phyloP scores from a whole-genome alignment of 257 asterid genomes.

The Solanum tacnaense region DNA sequence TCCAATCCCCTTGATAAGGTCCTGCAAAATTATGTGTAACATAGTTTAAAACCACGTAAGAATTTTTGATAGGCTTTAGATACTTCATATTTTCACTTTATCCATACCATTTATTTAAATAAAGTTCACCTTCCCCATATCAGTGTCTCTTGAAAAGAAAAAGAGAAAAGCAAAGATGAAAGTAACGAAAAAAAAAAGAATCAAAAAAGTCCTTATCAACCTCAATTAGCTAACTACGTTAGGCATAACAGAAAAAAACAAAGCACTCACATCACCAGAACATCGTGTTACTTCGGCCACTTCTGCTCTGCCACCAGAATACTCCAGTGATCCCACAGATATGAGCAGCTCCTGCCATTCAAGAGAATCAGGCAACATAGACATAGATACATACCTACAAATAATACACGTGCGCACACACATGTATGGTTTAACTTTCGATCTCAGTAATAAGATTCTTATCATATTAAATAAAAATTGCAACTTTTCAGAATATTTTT shows the following conservation, averaged over 20 bases:
- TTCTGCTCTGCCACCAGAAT: conserved; percentile 71
- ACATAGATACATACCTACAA: background rate
- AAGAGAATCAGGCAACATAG: background rate
- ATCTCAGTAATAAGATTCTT: background rate
- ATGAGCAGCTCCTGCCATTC: conserved; percentile 68
- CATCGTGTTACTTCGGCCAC: conserved; percentile 76
- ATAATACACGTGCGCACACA: background rate
- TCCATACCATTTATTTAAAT: background rate
- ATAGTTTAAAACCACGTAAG: background rate
- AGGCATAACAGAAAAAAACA: background rate
- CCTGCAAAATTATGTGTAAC: background rate
- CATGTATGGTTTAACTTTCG: background rate
- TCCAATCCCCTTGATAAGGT: background rate
- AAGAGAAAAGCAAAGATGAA: background rate
- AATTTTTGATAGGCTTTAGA: background rate
- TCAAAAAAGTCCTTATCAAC: background rate
- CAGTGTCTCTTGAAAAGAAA: background rate
- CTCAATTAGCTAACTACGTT: background rate
- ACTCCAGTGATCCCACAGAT: conserved; percentile 49
- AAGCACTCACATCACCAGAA: conserved; percentile 79
- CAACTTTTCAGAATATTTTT: background rate
- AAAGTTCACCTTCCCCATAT: background rate
- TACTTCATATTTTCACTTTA: background rate
- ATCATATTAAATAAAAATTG: background rate
- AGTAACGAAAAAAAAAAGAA: background rate